Base-by-base conservation (phyloP, 768 basidiomycete genomes). In the Suillus variegatus region DNA sequence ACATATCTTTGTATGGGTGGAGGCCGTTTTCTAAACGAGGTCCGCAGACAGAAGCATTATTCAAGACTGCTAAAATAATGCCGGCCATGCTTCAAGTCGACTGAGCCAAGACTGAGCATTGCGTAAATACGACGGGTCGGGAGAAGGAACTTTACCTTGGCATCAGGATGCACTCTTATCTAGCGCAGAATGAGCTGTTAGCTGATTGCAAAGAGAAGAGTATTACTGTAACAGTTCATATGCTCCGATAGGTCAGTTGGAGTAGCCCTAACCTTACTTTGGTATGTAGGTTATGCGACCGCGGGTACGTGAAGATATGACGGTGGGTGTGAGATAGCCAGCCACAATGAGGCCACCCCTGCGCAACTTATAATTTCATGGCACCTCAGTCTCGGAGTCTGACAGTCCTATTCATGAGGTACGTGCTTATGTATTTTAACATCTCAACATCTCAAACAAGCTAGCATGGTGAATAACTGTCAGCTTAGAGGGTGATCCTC, bases 21-120 rank as follows among this genome's bases (percentile, higher is more conserved):
- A 16, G 3, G 16, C 20, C n/a, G 18, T 9, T 16, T 22, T 43
- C 55, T 56, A n/a, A 38, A 61, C 22, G 20, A 25, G n/a, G 6
- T 51, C 6, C 25, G 22, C 47, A 74, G 73, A 65, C 71, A n/a
- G 67, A 71, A 60, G 56, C 65, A 60, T 62, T 78, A 28, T 57
- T 75, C 44, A 69, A 65, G 55, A 66, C 68, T 3, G 70, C 75
- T 0, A 68, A 68, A 62, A 51, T 76, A 18, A 69, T 73, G n/a
- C 79, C 78, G 2, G 77, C 76, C 10, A 75, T 75, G 54, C 76
- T 78, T 58, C 76, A 79, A 57, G 73, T 76, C 65, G 75, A 78
- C 71, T 67, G 41, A 55, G 69, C 40, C 28, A 28, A 28, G 28
- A 28, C 28, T 28, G 32, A 32, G 32, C 32, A 9, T 38, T 18